These are phyloP conservation scores for Fonsecaea pedrosoi DNA, from an alignment of 2,329 filamentous ascomycete genomes.

Conservation along the genomic window DNA sequence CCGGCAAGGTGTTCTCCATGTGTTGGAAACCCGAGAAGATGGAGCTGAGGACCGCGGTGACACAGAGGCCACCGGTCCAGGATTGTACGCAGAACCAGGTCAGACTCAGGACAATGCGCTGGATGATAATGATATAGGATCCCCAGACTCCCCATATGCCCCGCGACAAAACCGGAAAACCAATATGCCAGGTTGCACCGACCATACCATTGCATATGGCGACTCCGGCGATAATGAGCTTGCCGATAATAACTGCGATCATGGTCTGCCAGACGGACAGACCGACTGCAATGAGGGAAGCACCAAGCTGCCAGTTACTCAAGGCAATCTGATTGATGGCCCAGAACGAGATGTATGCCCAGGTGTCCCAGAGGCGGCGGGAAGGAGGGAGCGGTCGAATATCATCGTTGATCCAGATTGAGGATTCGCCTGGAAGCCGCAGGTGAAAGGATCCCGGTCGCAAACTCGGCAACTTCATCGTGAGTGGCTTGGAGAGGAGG, in stretches of 20 bases:
- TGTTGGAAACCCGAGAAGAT: slow-evolving; percentile 47
- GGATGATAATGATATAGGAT: slow-evolving; percentile 49
- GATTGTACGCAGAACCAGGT: slow-evolving; percentile 47
- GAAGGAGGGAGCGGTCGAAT: slow-evolving; percentile 49
- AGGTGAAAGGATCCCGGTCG: slow-evolving; percentile 19
- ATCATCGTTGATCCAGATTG: slow-evolving; percentile 51
- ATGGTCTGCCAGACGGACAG: slow-evolving; percentile 52
- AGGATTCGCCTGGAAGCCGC: slow-evolving; percentile 34
- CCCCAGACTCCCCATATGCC: slow-evolving; percentile 54
- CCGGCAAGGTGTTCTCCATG: slow-evolving; percentile 47
- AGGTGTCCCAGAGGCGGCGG: slow-evolving; percentile 48
- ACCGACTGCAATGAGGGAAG: slow-evolving; percentile 48
- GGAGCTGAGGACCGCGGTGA: slow-evolving; percentile 43
- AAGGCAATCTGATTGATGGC: slow-evolving; percentile 47
- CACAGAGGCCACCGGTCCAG: slow-evolving; percentile 47
- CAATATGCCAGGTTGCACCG: slow-evolving; percentile 52
- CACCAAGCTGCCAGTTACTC: slow-evolving; percentile 48
- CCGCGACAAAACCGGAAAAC: slow-evolving; percentile 52
- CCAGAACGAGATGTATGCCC: slow-evolving; percentile 50
- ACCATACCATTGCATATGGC: slow-evolving; percentile 47
- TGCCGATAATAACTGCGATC: slow-evolving; percentile 49
- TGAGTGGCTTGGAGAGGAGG: not conserved
- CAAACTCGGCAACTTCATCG: slow-evolving; percentile 21
- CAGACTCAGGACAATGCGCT: slow-evolving; percentile 51
- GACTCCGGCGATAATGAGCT: slow-evolving; percentile 47